Evolutionary conservation across 257 asterid species (phyloP), one percentile per base, ranked within the genome.

Genomic region (Paraleonurus japonicus): DNA sequence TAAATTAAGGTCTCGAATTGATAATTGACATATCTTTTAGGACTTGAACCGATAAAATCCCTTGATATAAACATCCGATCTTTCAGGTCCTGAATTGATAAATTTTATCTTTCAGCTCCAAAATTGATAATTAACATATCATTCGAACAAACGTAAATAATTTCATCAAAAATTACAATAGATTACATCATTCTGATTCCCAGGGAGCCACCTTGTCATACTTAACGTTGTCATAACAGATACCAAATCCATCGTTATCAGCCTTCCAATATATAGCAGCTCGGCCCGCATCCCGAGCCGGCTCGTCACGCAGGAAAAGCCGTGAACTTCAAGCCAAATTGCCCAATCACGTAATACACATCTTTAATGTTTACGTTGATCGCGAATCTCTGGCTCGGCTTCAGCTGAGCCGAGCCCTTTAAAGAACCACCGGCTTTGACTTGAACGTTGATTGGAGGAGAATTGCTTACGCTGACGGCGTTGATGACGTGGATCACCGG

Each of bases 251-350:
- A 3, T 4, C 11, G 13, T 68, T 35, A 60, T 75, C 57, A 3
- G 55, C 75, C 60, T 35, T 67, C 79, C 79, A 75, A 12, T 75
- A 67, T 20, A 75, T 48, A 23, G 65, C 48, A 0, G 22, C 9
- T 9, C 11, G 59, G 17, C 65, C 33, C 0, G 1, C 35, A 75
- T 75, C 79, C 35, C 75, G 75, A 17, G 26, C 33, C 58, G 70
- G 39, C 65, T 47, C 75, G 58, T 67, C n/a, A 67, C 2, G 75
- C 70, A 16, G 60, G 47, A 35, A 75, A 75, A 32, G 65, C 8
- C 12, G 75, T 4, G 28, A 59, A 60, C 9, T 15, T 15, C 61
- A 23, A 28, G 47, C 79, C 70, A 45, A 20, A 61, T 1, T 32
- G 3, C 1, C 65, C 75, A 1, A 32, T 1, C 9, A 23, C 65